Evolutionary conservation across 2,329 filamentous ascomycete genomes (phyloP).

Genomic region (Colletotrichum liriopes): DNA sequence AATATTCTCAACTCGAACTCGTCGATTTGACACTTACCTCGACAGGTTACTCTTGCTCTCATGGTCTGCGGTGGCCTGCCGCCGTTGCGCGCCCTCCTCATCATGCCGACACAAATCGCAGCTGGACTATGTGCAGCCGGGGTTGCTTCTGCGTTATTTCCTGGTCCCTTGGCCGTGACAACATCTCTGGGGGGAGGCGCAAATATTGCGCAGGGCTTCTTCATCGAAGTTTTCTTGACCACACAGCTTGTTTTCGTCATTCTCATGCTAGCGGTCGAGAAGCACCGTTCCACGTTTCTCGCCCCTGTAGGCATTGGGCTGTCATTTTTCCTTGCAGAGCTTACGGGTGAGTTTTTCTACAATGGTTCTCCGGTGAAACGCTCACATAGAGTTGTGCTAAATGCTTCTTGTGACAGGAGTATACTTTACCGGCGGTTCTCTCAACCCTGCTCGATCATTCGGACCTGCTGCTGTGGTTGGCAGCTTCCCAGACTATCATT

Average conservation of each 20-base stretch:
- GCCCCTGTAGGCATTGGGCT: conserved; percentile 82
- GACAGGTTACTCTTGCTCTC: conserved; percentile 70
- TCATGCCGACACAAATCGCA: conserved; percentile 71
- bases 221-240: conserved; percentile 78
- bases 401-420: conserved; percentile 49
- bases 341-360: conserved; percentile 50
- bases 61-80: conserved; percentile 71
- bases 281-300: conserved; percentile 80
- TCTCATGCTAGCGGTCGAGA: conserved; percentile 80
- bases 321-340: conserved; percentile 74
- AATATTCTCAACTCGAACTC: not conserved
- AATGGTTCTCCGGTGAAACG: too few relatives aligned
- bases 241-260: conserved; percentile 75
- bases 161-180: conserved; percentile 67
- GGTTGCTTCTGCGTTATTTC: conserved; percentile 71
- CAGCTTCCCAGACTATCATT: conserved; percentile 62
- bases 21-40: not conserved
- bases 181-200: conserved; percentile 70
- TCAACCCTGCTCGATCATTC: conserved; percentile 68
- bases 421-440: conserved; percentile 63
- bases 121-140: conserved; percentile 73
- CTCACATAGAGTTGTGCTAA: not conserved
- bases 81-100: conserved; percentile 65
- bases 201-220: conserved; percentile 71
- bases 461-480: conserved; percentile 62